Evolutionary conservation across 1,139 yeast species (phyloP).

Genomic region (Candida sp.): DNA sequence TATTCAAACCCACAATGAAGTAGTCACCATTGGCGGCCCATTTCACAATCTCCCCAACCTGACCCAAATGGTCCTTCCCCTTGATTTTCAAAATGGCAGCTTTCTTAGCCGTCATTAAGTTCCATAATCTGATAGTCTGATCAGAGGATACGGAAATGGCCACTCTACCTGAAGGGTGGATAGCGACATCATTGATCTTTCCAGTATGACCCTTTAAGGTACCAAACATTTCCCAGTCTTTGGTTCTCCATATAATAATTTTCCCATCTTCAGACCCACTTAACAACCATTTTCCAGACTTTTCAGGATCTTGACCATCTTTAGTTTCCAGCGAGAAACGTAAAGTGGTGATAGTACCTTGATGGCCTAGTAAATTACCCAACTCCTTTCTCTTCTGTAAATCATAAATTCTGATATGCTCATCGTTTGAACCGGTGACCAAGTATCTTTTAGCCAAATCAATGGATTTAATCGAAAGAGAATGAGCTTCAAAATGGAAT

Average conservation of each 20-base stretch:
- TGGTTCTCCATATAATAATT: constrained; percentile 89
- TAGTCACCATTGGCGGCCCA: constrained; percentile 63
- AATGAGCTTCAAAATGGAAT: constrained; percentile 94
- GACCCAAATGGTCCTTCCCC: constrained; percentile 63
- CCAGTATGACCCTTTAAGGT: constrained; percentile 83
- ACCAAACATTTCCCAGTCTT: constrained; percentile 95
- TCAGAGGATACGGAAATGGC: constrained; percentile 90
- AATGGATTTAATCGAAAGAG: constrained; percentile 79
- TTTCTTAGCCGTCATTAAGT: constrained; percentile 95
- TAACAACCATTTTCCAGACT: constrained; percentile 79
- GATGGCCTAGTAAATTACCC: constrained; percentile 87
- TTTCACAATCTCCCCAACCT: constrained; percentile 62
- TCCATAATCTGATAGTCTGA: constrained; percentile 85
- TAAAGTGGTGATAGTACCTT: constrained; percentile 80
- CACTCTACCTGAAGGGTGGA: constrained; percentile 90
- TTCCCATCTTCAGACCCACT: constrained; percentile 93
- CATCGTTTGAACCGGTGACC: constrained; percentile 96
- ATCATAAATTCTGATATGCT: constrained; percentile 92
- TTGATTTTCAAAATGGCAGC: constrained; percentile 80
- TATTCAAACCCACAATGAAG: constrained; percentile 73
- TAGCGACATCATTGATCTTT: constrained; percentile 75
- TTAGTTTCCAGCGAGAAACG: constrained; percentile 56
- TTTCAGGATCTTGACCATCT: constrained; percentile 17
- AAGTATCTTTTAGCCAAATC: constrained; percentile 82
- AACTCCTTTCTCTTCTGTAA: constrained; percentile 90